A percentile compares a stretch with the other conserved stretches of the same genome.
These are phyloP conservation scores for Nigrospora sphaerica DNA, from an alignment of 2,329 filamentous ascomycete species.

Conservation along the genomic window DNA sequence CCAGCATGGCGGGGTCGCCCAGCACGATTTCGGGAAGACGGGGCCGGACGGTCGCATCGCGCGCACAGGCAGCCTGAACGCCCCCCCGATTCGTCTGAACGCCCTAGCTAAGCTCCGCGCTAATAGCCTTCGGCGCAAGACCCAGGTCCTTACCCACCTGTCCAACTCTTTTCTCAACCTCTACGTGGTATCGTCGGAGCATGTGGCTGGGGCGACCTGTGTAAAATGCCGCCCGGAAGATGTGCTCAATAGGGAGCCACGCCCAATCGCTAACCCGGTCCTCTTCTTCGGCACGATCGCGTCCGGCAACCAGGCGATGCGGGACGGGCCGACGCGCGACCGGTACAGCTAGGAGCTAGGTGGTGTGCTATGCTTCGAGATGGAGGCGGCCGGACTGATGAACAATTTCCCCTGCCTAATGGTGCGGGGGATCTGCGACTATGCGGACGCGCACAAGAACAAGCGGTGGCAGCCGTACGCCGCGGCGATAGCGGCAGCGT, in stretches of 20 bases:
- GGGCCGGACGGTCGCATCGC: constrained; percentile 9
- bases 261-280: neutral
- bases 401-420: too few relatives aligned
- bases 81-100: constrained; percentile 13
- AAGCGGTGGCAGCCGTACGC: neutral
- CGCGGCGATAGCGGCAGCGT: neutral
- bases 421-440: too few relatives aligned
- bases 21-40: constrained; percentile 1
- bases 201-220: neutral
- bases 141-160: too few relatives aligned
- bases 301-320: too few relatives aligned
- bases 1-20: neutral
- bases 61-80: constrained; percentile 5
- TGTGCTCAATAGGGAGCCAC: neutral
- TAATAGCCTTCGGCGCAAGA: constrained; percentile 17
- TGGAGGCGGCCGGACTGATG: too few relatives aligned
- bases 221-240: neutral
- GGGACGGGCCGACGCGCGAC: too few relatives aligned
- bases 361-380: too few relatives aligned
- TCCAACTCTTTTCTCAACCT: too few relatives aligned
- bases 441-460: too few relatives aligned
- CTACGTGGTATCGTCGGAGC: neutral
- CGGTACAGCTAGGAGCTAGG: too few relatives aligned
- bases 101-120: constrained; percentile 15
- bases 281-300: too few relatives aligned